phyloP scores from a whole-genome alignment of 371 early-diverging fungal species.

The Syncephalis plumigaleata region DNA sequence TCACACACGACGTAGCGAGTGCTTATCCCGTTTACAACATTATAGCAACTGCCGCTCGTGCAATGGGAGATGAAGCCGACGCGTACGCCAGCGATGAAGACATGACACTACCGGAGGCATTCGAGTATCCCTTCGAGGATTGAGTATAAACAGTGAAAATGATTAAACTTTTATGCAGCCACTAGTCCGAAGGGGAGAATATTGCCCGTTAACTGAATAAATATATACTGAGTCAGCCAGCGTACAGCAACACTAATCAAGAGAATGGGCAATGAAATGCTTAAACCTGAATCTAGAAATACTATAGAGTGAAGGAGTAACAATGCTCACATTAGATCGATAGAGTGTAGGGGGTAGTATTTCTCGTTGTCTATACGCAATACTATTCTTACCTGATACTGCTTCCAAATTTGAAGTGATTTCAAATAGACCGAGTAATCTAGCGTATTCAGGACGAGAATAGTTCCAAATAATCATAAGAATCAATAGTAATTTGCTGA shows the following conservation, averaged over 20 bases:
- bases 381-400: slow-evolving; percentile 39
- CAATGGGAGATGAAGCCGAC: slow-evolving; percentile 2
- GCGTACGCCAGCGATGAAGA: slow-evolving; percentile 28
- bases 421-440: slow-evolving; percentile 57
- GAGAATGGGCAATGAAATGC: too few relatives aligned
- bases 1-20: too few relatives aligned
- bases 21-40: slow-evolving; percentile 5
- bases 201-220: too few relatives aligned
- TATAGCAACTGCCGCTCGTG: background rate
- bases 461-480: slow-evolving; percentile 93
- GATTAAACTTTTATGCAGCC: too few relatives aligned
- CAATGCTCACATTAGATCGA: too few relatives aligned
- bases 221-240: too few relatives aligned
- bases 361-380: too few relatives aligned
- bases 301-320: too few relatives aligned
- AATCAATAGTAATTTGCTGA: slow-evolving; percentile 77
- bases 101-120: slow-evolving; percentile 68
- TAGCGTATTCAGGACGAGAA: slow-evolving; percentile 60
- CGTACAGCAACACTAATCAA: too few relatives aligned
- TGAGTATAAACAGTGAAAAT: slow-evolving; percentile 6
- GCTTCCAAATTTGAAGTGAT: slow-evolving; percentile 77
- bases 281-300: too few relatives aligned
- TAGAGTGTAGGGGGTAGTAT: too few relatives aligned
- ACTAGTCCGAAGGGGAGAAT: too few relatives aligned
- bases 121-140: slow-evolving; percentile 65